Percentiles rank a stretch among this genome's conserved stretches.
Evolutionary conservation across 768 basidiomycete species (phyloP).

Genomic region (Clathrus columnatus): DNA sequence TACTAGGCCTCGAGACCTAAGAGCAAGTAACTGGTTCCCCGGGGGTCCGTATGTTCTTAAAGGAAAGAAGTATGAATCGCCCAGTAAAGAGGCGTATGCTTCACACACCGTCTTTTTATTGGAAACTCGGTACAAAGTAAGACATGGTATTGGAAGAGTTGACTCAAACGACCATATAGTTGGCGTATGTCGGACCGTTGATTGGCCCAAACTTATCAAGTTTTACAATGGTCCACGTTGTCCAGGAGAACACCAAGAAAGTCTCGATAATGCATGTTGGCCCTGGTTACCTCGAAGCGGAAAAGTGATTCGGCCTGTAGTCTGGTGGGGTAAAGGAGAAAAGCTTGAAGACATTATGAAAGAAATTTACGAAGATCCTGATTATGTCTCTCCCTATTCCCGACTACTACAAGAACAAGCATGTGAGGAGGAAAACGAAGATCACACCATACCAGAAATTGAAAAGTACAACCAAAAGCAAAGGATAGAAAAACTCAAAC

Average conservation of each 20-base stretch:
- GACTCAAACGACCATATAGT: conserved; percentile 25
- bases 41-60: conserved; percentile 24
- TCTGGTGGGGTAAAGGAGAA: conserved; percentile 24
- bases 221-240: conserved; percentile 24
- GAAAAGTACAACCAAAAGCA: not conserved
- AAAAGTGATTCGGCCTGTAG: conserved; percentile 3
- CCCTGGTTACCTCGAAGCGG: conserved; percentile 19
- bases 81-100: conserved; percentile 25
- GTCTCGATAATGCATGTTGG: conserved; percentile 35
- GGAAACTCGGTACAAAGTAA: conserved; percentile 26
- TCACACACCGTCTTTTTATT: conserved; percentile 32
- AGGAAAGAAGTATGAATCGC: conserved; percentile 23
- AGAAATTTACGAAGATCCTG: conserved; percentile 3
- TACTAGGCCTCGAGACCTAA: conserved; percentile 30
- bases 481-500: not conserved
- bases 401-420: not conserved
- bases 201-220: conserved; percentile 23
- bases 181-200: conserved; percentile 27
- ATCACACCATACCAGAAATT: too few species aligned
- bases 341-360: conserved; percentile 17
- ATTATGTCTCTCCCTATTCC: not conserved
- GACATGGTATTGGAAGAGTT: conserved; percentile 23
- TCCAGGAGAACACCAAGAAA: conserved; percentile 12
- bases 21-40: conserved; percentile 27
- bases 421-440: not conserved